Conservation (phyloP, 1,139 yeast species). For the Geotrichum cucujoidarum region DNA sequence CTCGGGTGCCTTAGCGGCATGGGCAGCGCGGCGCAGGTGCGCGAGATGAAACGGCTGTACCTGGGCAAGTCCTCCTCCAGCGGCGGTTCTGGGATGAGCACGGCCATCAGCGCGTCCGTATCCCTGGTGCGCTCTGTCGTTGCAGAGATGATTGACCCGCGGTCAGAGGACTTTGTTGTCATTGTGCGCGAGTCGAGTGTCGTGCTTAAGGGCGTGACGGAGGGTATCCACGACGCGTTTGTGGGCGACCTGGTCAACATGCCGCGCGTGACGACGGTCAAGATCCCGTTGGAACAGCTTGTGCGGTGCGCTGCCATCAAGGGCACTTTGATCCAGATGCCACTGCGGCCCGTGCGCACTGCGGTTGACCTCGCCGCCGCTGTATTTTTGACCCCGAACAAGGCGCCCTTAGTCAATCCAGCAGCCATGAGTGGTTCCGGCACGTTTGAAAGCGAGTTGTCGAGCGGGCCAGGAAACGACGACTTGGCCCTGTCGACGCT, state of each 20-base stretch:
- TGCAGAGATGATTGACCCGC: slow-evolving; percentile 11
- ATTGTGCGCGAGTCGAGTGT: slow-evolving; percentile 3
- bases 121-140: slow-evolving; percentile 9
- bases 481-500: not conserved
- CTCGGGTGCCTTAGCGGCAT: slow-evolving; percentile 10
- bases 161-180: slow-evolving; percentile 12
- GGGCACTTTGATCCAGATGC: slow-evolving; percentile 6
- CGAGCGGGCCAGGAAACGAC: not conserved
- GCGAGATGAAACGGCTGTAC: slow-evolving; percentile 1
- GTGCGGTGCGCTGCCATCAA: slow-evolving; percentile 5
- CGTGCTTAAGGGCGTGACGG: slow-evolving; percentile 11
- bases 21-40: slow-evolving; percentile 4
- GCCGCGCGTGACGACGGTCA: slow-evolving; percentile 11
- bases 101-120: not conserved
- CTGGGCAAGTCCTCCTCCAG: not conserved
- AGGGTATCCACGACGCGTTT: slow-evolving; percentile 5
- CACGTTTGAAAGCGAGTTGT: not conserved
- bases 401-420: not conserved
- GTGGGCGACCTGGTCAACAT: slow-evolving; percentile 1
- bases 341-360: slow-evolving; percentile 3
- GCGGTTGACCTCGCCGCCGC: slow-evolving; percentile 7
- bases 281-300: slow-evolving; percentile 7
- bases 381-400: not conserved
- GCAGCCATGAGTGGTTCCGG: not conserved
- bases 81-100: not conserved